Percentiles rank a stretch among this genome's conserved stretches.
Evolutionary conservation across 2,329 filamentous ascomycete genomes (phyloP).

Genomic region (Xylariaceae sp.): DNA sequence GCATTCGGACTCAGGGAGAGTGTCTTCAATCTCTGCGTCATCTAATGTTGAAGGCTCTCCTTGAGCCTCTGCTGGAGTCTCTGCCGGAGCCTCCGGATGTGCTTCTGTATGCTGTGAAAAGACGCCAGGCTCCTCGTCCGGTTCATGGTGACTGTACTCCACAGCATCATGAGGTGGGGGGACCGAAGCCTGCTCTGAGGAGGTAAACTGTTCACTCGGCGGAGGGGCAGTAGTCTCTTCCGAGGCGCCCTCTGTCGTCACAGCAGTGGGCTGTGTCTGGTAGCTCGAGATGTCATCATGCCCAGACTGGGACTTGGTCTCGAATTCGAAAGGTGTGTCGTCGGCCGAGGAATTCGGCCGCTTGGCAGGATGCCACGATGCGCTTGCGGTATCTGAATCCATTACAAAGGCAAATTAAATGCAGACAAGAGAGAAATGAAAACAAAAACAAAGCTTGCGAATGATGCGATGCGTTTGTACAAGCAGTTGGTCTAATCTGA

Average conservation of each 20-base stretch:
- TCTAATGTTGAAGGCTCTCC: background rate
- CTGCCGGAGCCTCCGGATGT: conserved; percentile 8
- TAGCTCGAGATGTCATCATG: background rate
- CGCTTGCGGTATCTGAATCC: conserved; percentile 39
- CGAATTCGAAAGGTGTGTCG: conserved; percentile 16
- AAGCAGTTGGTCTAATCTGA: conserved; percentile 15
- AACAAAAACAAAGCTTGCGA: conserved; percentile 15
- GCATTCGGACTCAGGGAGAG: conserved; percentile 17
- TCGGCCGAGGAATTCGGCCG: conserved; percentile 40
- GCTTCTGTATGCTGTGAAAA: conserved; percentile 25
- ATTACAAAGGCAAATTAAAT: conserved; percentile 35
- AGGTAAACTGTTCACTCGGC: conserved; percentile 14
- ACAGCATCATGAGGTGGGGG: conserved; percentile 17
- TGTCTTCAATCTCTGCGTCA: conserved; percentile 2
- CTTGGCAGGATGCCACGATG: conserved; percentile 48
- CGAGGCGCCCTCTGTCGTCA: conserved; percentile 1
- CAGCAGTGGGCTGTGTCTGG: conserved; percentile 6
- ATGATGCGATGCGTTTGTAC: conserved; percentile 13
- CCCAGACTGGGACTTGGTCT: conserved; percentile 13
- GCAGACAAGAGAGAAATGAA: conserved; percentile 25
- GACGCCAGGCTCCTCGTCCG: conserved; percentile 25
- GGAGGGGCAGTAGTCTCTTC: conserved; percentile 8
- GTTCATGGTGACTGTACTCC: conserved; percentile 25
- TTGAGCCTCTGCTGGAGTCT: background rate
- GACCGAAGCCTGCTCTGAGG: conserved; percentile 15